Percentiles rank a stretch among this genome's conserved stretches.
phyloP scores from a whole-genome alignment of 805 yeast genomes.

The Deakozyma indianensis region DNA sequence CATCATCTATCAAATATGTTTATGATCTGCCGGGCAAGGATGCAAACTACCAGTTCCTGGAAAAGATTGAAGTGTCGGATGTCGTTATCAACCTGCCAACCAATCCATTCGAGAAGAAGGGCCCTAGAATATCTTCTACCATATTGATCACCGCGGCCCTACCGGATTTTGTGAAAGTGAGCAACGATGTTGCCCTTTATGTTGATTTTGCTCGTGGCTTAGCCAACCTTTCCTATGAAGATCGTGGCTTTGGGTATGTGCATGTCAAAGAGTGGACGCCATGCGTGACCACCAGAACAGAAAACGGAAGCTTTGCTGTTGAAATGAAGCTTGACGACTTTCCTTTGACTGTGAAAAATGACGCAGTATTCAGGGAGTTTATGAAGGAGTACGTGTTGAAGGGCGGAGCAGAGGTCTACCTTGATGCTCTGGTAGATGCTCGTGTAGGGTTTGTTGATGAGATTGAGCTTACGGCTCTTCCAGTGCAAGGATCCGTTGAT shows the following conservation, averaged over 20 bases:
- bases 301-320: conserved; percentile 20
- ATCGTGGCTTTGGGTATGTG: conserved; percentile 29
- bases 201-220: conserved; percentile 29
- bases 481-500: conserved; percentile 12
- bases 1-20: conserved; percentile 5
- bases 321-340: conserved; percentile 28
- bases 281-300: conserved; percentile 19
- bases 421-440: conserved; percentile 27
- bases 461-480: conserved; percentile 12
- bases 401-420: conserved; percentile 26
- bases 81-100: conserved; percentile 11
- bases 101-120: conserved; percentile 5
- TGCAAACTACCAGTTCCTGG: conserved; percentile 15
- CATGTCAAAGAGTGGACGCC: conserved; percentile 32
- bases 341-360: conserved; percentile 28
- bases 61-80: conserved; percentile 13
- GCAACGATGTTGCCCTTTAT: conserved; percentile 13
- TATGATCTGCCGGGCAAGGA: conserved; percentile 13
- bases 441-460: conserved; percentile 21
- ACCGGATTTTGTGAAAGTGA: conserved; percentile 14
- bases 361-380: conserved; percentile 27
- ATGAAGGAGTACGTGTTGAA: conserved; percentile 26
- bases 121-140: conserved; percentile 15
- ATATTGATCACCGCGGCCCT: conserved; percentile 13
- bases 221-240: conserved; percentile 27